These are phyloP conservation scores for Sphagnum tenellum DNA, from an alignment of 225 moss, liverwort and hornwort genomes.

Conservation along the genomic window DNA sequence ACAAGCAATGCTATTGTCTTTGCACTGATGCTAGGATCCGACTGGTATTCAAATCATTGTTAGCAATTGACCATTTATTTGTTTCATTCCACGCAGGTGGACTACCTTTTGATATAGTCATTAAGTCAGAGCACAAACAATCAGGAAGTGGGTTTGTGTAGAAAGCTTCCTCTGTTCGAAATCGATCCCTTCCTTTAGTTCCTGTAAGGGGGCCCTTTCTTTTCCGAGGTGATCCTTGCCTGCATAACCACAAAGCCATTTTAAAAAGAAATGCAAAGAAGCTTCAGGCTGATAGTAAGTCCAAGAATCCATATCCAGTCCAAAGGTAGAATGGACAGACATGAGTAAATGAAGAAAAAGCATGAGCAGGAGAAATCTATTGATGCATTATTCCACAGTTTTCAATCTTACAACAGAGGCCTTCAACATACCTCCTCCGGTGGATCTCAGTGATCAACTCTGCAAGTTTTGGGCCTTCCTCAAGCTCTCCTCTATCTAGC, in stretches of 20 bases:
- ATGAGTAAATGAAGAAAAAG: too few species aligned
- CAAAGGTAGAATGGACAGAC: too few species aligned
- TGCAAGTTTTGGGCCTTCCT: slow-evolving; percentile 73
- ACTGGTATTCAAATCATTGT: slow-evolving; percentile 13
- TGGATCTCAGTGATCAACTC: slow-evolving; percentile 45
- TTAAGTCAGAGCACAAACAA: slow-evolving; percentile 66
- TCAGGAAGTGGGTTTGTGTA: slow-evolving; percentile 96
- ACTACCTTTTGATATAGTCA: slow-evolving; percentile 25
- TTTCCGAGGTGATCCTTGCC: slow-evolving; percentile 97
- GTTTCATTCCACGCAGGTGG: slow-evolving; percentile 11
- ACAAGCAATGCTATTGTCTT: slow-evolving; percentile 38
- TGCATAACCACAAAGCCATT: slow-evolving; percentile 17
- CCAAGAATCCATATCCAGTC: too few species aligned
- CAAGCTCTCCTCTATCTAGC: slow-evolving; percentile 57
- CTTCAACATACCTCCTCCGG: slow-evolving; percentile 31
- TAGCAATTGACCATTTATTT: slow-evolving; percentile 17
- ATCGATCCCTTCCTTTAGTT: slow-evolving; percentile 83
- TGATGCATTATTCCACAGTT: too few species aligned
- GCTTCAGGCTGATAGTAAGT: too few species aligned
- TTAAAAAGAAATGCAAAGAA: too few species aligned
- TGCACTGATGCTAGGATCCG: slow-evolving; percentile 13
- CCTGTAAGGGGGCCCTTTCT: slow-evolving; percentile 88
- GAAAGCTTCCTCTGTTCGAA: slow-evolving; percentile 89
- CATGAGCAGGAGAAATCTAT: too few species aligned
- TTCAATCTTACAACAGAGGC: too few species aligned